Conservation (phyloP, 2,329 filamentous ascomycete species). For the Sarocladiaceae sp. region DNA sequence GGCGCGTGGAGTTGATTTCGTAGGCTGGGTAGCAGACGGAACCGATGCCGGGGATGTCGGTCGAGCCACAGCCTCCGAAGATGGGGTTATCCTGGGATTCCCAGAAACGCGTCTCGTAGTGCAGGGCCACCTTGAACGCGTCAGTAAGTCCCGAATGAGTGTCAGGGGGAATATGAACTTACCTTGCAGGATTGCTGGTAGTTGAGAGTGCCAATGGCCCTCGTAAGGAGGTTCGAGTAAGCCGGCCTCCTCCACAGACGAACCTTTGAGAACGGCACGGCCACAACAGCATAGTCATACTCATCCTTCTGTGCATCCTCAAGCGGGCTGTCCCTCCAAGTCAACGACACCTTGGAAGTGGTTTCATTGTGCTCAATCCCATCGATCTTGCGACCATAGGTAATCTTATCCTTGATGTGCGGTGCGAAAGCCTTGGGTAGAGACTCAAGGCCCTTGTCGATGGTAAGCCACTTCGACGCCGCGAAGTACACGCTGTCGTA, state of each 20-base stretch:
- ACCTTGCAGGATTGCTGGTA: constrained; percentile 29
- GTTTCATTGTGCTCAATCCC: constrained; percentile 40
- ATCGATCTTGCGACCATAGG: constrained; percentile 52
- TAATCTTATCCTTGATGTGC: constrained; percentile 51
- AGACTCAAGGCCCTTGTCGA: constrained; percentile 2
- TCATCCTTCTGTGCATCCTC: constrained; percentile 17
- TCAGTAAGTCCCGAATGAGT: no score
- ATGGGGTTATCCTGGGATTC: constrained; percentile 24
- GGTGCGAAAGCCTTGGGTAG: constrained; percentile 60
- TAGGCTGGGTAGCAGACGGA: constrained; percentile 30
- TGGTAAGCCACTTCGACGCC: constrained; percentile 16
- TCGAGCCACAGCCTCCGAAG: constrained; percentile 25
- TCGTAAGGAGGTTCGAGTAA: constrained; percentile 19
- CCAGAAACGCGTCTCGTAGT: constrained; percentile 28
- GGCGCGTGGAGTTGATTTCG: constrained; percentile 28
- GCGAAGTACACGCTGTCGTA: constrained; percentile 19
- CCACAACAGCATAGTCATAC: constrained; percentile 29
- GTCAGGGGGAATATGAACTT: background rate
- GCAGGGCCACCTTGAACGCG: constrained; percentile 20
- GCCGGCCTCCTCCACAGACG: constrained; percentile 26
- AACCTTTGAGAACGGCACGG: constrained; percentile 27
- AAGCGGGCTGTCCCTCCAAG: background rate
- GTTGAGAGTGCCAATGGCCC: constrained; percentile 23
- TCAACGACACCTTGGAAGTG: background rate
- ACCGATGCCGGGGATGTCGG: constrained; percentile 25